phyloP scores from a whole-genome alignment of 352 stramenopile species.

The Phytophthora cactorum region DNA sequence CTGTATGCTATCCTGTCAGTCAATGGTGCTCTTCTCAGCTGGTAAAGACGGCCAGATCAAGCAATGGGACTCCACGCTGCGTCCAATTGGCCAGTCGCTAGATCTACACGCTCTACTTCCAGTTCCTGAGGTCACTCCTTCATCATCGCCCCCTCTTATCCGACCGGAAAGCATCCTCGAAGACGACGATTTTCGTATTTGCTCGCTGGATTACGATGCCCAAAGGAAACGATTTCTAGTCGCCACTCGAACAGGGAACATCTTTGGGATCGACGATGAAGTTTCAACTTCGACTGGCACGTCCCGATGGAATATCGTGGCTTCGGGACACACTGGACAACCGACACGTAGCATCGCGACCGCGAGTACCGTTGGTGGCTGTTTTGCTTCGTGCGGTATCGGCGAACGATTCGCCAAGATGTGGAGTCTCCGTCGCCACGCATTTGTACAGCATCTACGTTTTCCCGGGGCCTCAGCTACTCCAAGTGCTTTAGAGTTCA shows the following conservation, averaged over 20 bases:
- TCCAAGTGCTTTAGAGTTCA: constrained; percentile 46
- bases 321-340: constrained; percentile 49
- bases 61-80: constrained; percentile 84
- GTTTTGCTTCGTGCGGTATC: constrained; percentile 58
- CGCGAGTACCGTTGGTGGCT: constrained; percentile 36
- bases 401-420: constrained; percentile 50
- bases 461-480: constrained; percentile 21
- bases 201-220: constrained; percentile 73
- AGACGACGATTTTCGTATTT: constrained; percentile 72
- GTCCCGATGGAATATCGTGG: constrained; percentile 41
- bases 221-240: constrained; percentile 56
- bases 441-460: constrained; percentile 34
- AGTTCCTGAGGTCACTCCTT: background rate
- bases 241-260: constrained; percentile 60
- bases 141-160: constrained; percentile 4
- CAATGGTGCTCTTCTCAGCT: constrained; percentile 81
- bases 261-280: constrained; percentile 52
- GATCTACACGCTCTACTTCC: constrained; percentile 54
- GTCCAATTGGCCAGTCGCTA: constrained; percentile 69
- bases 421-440: constrained; percentile 64
- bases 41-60: constrained; percentile 79
- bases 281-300: background rate
- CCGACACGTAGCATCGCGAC: constrained; percentile 33
- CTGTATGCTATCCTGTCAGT: constrained; percentile 60
- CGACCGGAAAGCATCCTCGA: constrained; percentile 30